Evolutionary conservation across 164 flowering plant species (phyloP).

Genomic region (Euptelea pleiosperma): DNA sequence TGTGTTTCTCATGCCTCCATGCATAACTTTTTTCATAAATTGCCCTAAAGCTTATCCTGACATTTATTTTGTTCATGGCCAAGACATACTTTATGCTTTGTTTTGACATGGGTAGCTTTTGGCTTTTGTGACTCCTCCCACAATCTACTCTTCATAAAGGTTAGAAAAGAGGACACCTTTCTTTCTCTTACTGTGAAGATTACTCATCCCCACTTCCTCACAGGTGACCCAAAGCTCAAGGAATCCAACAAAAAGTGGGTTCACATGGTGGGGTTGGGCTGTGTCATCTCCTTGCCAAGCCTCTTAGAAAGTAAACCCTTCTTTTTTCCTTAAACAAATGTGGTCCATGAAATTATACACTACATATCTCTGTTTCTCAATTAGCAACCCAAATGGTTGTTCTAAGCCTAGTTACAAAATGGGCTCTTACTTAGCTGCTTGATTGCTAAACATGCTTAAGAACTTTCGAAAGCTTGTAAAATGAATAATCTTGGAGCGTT

Average conservation of each 20-base stretch:
- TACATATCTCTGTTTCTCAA: not conserved
- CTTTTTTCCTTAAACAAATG: conserved; percentile 18
- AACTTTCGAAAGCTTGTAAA: too few relatives aligned
- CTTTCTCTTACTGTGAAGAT: conserved; percentile 13
- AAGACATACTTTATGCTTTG: not conserved
- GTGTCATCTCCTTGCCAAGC: conserved; percentile 16
- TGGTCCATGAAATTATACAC: too few relatives aligned
- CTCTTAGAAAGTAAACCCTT: conserved; percentile 17
- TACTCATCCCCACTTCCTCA: conserved; percentile 23
- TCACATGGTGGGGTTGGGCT: conserved; percentile 37
- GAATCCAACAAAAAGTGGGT: conserved; percentile 27
- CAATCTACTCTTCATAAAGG: conserved; percentile 13
- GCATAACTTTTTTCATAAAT: not conserved
- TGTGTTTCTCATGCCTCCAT: conserved; percentile 5
- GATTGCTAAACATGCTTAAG: too few relatives aligned
- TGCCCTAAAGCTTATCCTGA: not conserved
- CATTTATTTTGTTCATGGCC: too few relatives aligned
- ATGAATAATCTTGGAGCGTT: too few relatives aligned
- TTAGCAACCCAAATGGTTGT: too few relatives aligned
- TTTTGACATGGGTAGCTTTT: conserved; percentile 15
- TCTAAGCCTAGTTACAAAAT: too few relatives aligned
- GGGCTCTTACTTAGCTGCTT: too few relatives aligned
- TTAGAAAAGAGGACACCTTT: conserved; percentile 14
- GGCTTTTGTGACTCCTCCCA: conserved; percentile 13
- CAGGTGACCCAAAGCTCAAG: conserved; percentile 31